Conservation (phyloP, 345 rosid species). For the Reutealis trisperma region DNA sequence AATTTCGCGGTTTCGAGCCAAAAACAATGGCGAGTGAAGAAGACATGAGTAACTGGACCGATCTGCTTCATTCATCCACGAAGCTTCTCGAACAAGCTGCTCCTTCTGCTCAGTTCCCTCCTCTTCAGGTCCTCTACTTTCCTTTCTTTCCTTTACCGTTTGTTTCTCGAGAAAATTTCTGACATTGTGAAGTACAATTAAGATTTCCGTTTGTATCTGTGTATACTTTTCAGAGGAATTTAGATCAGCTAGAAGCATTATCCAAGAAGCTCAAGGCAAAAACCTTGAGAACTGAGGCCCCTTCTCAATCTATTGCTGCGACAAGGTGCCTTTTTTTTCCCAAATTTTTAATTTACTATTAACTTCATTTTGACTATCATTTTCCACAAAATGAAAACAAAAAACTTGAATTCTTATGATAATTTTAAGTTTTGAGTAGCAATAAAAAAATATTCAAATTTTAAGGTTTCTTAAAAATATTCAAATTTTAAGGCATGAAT, state of each 20-base stretch:
- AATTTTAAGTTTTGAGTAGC: neutral
- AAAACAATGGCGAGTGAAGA: constrained; percentile 69
- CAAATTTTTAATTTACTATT: neutral
- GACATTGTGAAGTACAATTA: neutral
- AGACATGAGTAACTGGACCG: constrained; percentile 86
- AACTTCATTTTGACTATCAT: neutral
- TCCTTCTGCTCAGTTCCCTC: constrained; percentile 98
- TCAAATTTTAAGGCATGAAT: constrained; percentile 1
- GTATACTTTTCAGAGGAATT: constrained; percentile 66
- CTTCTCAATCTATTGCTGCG: constrained; percentile 94
- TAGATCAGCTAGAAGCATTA: constrained; percentile 90
- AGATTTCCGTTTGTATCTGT: constrained; percentile 14
- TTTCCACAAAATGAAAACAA: neutral
- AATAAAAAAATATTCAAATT: neutral
- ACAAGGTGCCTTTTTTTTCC: constrained; percentile 59
- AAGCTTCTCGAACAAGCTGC: constrained; percentile 97
- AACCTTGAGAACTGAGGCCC: constrained; percentile 80
- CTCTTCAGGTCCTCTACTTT: constrained; percentile 74
- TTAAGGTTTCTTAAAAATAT: neutral
- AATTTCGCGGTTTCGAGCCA: constrained; percentile 1
- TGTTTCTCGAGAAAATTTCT: constrained; percentile 10
- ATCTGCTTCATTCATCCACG: constrained; percentile 88
- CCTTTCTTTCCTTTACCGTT: constrained; percentile 12
- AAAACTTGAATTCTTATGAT: neutral
- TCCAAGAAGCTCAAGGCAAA: constrained; percentile 96